Evolutionary conservation across 495 filamentous ascomycete genomes (phyloP).

Genomic region (Aspergillus sclerotioniger): DNA sequence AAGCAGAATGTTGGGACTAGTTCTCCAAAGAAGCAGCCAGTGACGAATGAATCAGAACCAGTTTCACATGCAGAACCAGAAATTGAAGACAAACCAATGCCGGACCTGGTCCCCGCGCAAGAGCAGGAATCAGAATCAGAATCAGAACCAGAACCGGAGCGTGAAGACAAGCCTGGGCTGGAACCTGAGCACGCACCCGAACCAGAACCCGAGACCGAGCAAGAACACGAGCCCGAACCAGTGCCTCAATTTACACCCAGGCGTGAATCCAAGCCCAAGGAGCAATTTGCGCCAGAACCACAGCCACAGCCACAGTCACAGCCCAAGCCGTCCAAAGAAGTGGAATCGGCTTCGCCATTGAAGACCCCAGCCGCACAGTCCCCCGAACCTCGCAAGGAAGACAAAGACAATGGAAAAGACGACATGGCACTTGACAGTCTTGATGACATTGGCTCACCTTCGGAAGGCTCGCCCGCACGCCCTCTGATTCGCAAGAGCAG

Average conservation of each 20-base stretch:
- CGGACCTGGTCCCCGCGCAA: constrained; percentile 15
- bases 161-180: background rate
- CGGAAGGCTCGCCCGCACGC: constrained; percentile 60
- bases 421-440: constrained; percentile 49
- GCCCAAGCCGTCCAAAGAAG: constrained; percentile 9
- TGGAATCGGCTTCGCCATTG: constrained; percentile 19
- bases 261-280: constrained; percentile 8
- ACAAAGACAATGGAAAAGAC: constrained; percentile 40
- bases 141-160: background rate
- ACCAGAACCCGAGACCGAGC: background rate
- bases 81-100: constrained; percentile 21
- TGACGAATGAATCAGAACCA: constrained; percentile 11
- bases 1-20: constrained; percentile 17
- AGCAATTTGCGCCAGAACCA: background rate
- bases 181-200: background rate
- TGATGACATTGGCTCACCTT: constrained; percentile 59
- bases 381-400: constrained; percentile 20
- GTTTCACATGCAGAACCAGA: constrained; percentile 14
- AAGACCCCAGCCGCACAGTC: constrained; percentile 19
- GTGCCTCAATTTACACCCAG: constrained; percentile 15
- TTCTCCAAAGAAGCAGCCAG: constrained; percentile 19
- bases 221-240: constrained; percentile 3
- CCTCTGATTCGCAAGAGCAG: constrained; percentile 85
- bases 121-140: constrained; percentile 21
- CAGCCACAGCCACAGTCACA: constrained; percentile 1